Evolutionary conservation across 805 yeast genomes (phyloP), one percentile per base, ranked within the genome.

Genomic region (Ogataea parapolymorpha): DNA sequence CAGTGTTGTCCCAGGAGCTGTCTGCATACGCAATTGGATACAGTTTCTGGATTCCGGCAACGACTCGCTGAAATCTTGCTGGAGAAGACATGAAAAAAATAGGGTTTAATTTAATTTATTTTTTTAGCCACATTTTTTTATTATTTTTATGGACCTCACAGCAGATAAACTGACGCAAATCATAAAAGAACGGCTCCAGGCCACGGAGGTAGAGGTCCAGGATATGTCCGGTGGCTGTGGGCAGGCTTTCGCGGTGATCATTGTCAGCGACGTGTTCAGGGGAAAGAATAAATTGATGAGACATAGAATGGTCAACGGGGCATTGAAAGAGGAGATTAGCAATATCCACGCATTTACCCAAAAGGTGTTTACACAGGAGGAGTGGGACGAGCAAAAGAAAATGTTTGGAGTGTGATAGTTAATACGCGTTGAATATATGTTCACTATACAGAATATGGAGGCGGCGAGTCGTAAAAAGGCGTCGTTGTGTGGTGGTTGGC

Each of bases 151-250:
- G 39, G 49, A 48, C 40, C 46, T 68, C 31, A 54, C 65, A 4
- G 46, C 65, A 10, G 69, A 69, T 16, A 44, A 58, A 10, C 64
- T 84, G 39, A 73, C 76, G 37, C 52, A 62, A 11, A 63, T 72
- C 18, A 80, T 85, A 37, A 66, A 70, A 32, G 73, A 73, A 13
- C 62, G 83, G 30, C 72, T 85, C n/a, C 66, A 67, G 16, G 88
- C 93, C 8, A 44, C 55, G 0, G 76, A 82, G 45, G 87, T 81
- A 9, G 83, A 81, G 53, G 89, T 86, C 6, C 82, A 76, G 45
- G 95, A 86, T 50, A 75, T 79, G 70, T 80, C 82, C 9, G 95
- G 95, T 12, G 99, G 99, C 1, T 93, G 99, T 65, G 99, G 99
- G 5, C 96, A 91, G 62, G 96, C 98, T 2, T 91, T 90, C 63